phyloP scores from a whole-genome alignment of 371 early-diverging fungal genomes.

The Batkoa obscura region DNA sequence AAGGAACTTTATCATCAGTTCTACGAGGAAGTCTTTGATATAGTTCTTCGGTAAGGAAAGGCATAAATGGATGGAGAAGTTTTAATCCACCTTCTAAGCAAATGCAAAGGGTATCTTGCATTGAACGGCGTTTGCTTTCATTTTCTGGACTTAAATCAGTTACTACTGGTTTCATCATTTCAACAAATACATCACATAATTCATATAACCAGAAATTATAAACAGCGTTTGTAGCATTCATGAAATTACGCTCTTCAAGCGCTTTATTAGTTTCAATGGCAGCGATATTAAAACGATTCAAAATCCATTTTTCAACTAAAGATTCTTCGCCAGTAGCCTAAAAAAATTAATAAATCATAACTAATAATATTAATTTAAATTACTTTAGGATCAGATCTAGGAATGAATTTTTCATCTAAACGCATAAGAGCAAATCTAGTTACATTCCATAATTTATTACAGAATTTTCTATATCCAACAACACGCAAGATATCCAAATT shows the following conservation, averaged over 20 bases:
- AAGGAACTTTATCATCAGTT: slow-evolving; percentile 25
- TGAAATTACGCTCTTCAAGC: slow-evolving; percentile 82
- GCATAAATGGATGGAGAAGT: slow-evolving; percentile 97
- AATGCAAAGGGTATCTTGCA: slow-evolving; percentile 74
- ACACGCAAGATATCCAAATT: slow-evolving; percentile 95
- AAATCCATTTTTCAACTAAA: slow-evolving; percentile 84
- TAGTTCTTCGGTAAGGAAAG: slow-evolving; percentile 98
- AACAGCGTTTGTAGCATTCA: slow-evolving; percentile 77
- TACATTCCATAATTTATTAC: slow-evolving; percentile 99
- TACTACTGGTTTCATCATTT: slow-evolving; percentile 71
- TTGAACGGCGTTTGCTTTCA: slow-evolving; percentile 29
- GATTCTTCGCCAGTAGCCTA: slow-evolving; percentile 62
- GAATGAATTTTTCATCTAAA: slow-evolving; percentile 67
- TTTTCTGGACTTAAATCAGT: slow-evolving; percentile 25
- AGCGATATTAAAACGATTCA: slow-evolving; percentile 72
- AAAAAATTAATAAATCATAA: background rate
- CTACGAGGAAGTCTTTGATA: slow-evolving; percentile 82
- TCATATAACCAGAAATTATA: slow-evolving; percentile 95
- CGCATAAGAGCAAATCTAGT: slow-evolving; percentile 85
- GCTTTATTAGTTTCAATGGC: slow-evolving; percentile 51
- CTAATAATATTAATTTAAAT: background rate
- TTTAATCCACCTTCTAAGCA: slow-evolving; percentile 84
- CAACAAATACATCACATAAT: slow-evolving; percentile 95
- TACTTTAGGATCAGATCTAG: slow-evolving; percentile 25
- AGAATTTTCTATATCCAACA: slow-evolving; percentile 97